phyloP scores from a whole-genome alignment of 768 basidiomycete species.

The Termitomyces titanicus region DNA sequence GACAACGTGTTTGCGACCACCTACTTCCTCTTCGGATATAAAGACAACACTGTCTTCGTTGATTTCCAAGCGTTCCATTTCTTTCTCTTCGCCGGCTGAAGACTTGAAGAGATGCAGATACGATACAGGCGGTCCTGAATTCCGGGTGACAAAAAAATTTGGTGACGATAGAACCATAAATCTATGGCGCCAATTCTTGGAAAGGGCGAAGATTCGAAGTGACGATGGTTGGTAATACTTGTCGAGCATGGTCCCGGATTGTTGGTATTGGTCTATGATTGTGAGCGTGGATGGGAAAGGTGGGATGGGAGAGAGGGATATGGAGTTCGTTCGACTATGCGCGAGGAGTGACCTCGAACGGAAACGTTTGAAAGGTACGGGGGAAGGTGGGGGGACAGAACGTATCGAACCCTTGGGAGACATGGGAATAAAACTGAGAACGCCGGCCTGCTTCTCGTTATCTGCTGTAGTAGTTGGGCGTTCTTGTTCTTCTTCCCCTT shows the following conservation, averaged over 20 bases:
- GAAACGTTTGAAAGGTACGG: slow-evolving; percentile 23
- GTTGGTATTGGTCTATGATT: slow-evolving; percentile 47
- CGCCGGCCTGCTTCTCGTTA: slow-evolving; percentile 6
- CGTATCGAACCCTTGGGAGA: slow-evolving; percentile 31
- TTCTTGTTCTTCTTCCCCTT: slow-evolving; percentile 27
- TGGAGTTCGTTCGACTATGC: slow-evolving; percentile 36
- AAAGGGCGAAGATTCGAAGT: slow-evolving; percentile 67
- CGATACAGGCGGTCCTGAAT: slow-evolving; percentile 38
- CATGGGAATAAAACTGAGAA: slow-evolving; percentile 4
- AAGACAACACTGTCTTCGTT: slow-evolving; percentile 75
- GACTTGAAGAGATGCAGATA: slow-evolving; percentile 78
- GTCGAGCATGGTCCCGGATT: slow-evolving; percentile 51
- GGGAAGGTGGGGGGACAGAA: slow-evolving; percentile 25
- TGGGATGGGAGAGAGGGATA: slow-evolving; percentile 39
- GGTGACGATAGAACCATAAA: slow-evolving; percentile 58
- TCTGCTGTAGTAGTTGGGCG: slow-evolving; percentile 3
- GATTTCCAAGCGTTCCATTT: slow-evolving; percentile 73
- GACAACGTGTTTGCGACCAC: slow-evolving; percentile 49
- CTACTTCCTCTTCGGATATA: slow-evolving; percentile 58
- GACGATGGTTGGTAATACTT: slow-evolving; percentile 70
- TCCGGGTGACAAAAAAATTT: slow-evolving; percentile 30
- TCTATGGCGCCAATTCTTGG: slow-evolving; percentile 69
- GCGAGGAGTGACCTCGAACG: slow-evolving; percentile 36
- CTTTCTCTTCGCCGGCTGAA: slow-evolving; percentile 52
- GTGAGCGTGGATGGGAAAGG: slow-evolving; percentile 59